Conservation (phyloP, 2,329 filamentous ascomycete genomes). For the Chaetothyriales sp. region DNA sequence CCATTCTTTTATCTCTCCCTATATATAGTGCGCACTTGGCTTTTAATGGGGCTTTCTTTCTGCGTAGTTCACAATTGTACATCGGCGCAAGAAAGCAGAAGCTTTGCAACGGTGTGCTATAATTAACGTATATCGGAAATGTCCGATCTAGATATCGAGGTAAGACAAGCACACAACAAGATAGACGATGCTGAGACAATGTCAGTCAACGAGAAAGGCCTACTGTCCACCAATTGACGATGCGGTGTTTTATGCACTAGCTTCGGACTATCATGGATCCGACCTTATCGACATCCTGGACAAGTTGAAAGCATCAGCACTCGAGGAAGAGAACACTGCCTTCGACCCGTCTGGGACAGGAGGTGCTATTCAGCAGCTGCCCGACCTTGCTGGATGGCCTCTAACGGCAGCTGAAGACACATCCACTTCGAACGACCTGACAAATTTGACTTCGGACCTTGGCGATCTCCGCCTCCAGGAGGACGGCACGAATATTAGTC, state of each 20-base stretch:
- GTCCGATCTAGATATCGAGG: not conserved
- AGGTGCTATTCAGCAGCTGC: slow-evolving; percentile 18
- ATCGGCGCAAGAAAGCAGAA: not conserved
- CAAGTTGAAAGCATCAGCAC: slow-evolving; percentile 50
- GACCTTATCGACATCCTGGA: slow-evolving; percentile 45
- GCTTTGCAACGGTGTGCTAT: not conserved
- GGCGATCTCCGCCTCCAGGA: slow-evolving; percentile 8
- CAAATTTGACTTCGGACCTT: slow-evolving; percentile 14
- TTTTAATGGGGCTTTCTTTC: not conserved
- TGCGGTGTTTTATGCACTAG: slow-evolving; percentile 61
- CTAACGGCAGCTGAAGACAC: slow-evolving; percentile 9
- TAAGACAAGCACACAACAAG: not conserved
- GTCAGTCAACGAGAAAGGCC: slow-evolving; percentile 35
- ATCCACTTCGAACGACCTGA: slow-evolving; percentile 9
- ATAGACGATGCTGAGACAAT: not conserved
- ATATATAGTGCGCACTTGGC: too few relatives aligned
- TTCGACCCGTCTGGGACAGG: slow-evolving; percentile 16
- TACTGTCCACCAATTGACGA: slow-evolving; percentile 67
- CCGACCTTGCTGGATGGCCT: slow-evolving; percentile 22
- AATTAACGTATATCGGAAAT: not conserved
- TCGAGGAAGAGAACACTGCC: slow-evolving; percentile 42
- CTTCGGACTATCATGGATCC: slow-evolving; percentile 46
- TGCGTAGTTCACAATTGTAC: not conserved
- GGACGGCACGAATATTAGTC: not conserved
- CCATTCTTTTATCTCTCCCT: too few relatives aligned